phyloP scores from a whole-genome alignment of 2,329 filamentous ascomycete species.

The Hymenoscyphus albidus region DNA sequence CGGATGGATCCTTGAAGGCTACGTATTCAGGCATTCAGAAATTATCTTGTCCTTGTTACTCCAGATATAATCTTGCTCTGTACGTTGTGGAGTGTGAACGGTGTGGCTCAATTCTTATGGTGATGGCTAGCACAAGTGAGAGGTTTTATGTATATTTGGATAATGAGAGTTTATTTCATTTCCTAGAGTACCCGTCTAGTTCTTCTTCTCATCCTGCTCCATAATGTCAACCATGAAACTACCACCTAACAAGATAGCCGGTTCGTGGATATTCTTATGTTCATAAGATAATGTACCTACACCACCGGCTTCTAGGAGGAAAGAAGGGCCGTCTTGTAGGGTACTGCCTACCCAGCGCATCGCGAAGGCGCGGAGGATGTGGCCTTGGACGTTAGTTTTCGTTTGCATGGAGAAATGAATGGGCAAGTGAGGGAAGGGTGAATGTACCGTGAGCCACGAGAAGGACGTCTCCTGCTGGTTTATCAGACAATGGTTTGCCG shows the following conservation, averaged over 20 bases:
- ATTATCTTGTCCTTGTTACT: too few relatives aligned
- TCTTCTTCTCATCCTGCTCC: conserved; percentile 12
- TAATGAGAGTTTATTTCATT: too few relatives aligned
- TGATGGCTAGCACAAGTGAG: too few relatives aligned
- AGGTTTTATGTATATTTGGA: too few relatives aligned
- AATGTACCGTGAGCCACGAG: conserved; percentile 69
- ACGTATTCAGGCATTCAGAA: too few relatives aligned
- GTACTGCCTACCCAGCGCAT: conserved; percentile 78
- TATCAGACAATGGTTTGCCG: conserved; percentile 45
- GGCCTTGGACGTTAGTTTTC: conserved; percentile 40
- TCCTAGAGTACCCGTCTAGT: too few relatives aligned
- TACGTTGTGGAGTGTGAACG: too few relatives aligned
- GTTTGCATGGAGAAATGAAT: too few relatives aligned
- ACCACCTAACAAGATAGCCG: conserved; percentile 73
- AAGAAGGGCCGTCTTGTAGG: conserved; percentile 66
- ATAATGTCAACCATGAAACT: conserved; percentile 40
- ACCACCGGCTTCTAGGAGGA: conserved; percentile 86
- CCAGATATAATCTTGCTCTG: too few relatives aligned
- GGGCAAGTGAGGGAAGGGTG: too few relatives aligned
- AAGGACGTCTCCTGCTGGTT: conserved; percentile 54
- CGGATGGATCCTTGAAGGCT: too few relatives aligned
- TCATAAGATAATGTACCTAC: conserved; percentile 81
- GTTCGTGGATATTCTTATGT: conserved; percentile 72
- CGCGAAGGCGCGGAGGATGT: conserved; percentile 83
- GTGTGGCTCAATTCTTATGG: too few relatives aligned